Conservation (phyloP, 148 eudicot species). For the Cornus controversa region DNA sequence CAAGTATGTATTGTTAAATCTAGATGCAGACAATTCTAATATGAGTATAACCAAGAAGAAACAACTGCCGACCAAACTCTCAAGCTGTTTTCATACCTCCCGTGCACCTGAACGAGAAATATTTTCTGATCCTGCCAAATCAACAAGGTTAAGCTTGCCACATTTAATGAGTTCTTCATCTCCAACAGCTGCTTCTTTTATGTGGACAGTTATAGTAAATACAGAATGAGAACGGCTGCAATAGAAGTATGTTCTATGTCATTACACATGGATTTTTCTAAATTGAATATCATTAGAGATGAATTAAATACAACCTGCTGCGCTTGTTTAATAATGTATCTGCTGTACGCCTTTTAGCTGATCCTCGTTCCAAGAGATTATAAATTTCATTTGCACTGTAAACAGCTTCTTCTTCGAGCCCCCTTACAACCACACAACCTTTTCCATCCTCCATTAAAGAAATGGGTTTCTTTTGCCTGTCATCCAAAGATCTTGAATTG, state of each 20-base stretch:
- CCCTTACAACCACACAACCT: conserved; percentile 76
- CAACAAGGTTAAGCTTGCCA: conserved; percentile 93
- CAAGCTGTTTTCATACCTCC: conserved; percentile 45
- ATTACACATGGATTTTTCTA: conserved; percentile 4
- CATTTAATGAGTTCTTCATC: conserved; percentile 86
- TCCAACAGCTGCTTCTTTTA: conserved; percentile 64
- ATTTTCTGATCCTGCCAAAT: conserved; percentile 91
- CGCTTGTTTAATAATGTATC: conserved; percentile 81
- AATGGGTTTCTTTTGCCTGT: conserved; percentile 67
- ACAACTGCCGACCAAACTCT: neutral
- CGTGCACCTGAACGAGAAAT: conserved; percentile 77
- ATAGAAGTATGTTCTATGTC: conserved; percentile 6
- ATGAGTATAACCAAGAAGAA: neutral
- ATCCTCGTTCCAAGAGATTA: conserved; percentile 80
- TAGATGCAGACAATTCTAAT: neutral
- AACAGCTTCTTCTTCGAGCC: conserved; percentile 91
- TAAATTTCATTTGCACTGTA: conserved; percentile 84
- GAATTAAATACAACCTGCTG: conserved; percentile 49
- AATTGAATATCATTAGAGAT: neutral
- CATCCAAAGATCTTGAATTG: conserved; percentile 43
- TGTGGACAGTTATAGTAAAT: conserved; percentile 69
- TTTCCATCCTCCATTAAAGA: conserved; percentile 85
- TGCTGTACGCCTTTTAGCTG: conserved; percentile 74
- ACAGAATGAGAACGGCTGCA: conserved; percentile 90
- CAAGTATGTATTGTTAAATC: too few species aligned